Evolutionary conservation across 73 alveolate species (phyloP), one percentile per base, ranked within the genome.

Genomic region (Blepharisma stoltei): DNA sequence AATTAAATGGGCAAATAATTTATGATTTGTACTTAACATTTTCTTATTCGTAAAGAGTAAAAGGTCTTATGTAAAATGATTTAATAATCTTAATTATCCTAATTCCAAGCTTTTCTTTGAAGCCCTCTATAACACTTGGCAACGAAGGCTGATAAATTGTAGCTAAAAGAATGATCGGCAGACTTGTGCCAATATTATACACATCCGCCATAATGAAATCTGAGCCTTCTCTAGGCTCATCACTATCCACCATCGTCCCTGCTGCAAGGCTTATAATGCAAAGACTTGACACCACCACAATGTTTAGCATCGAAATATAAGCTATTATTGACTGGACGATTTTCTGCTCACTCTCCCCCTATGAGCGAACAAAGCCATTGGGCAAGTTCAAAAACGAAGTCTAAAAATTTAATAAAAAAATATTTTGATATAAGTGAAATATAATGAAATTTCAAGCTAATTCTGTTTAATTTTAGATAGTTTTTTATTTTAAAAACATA

Each of bases 291-390:
- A 60, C 23, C 38, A 60, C n/a, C n/a, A 60, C 14, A 60, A 60
- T 60, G 46, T 14, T 60, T 2, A 60, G 46, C 14, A 60, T 14
- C 5, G 46, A 14, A n/a, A 60, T 60, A n/a, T 14, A 20, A 25
- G 73, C 23, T 18, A 60, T n/a, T 9, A 60, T 38, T 14, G 73
- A 8, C 5, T 60, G 73, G 4, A 60, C 23, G 46, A n/a, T 14
- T 60, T 25, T 60, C 23, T 60, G 73, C 5, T 60, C 71, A 6
- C 71, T 55, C 25, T 7, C 7, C 18, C 71, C 71, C 18, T 55
- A n/a, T n/a, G n/a, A n/a, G n/a, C n/a, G n/a, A n/a, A n/a, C n/a
- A n/a, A n/a, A n/a, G n/a, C n/a, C n/a, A n/a, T n/a, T n/a, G n/a
- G n/a, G n/a, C n/a, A n/a, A n/a, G n/a, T n/a, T n/a, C n/a, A n/a